phyloP scores from a whole-genome alignment of 1,284 basidiomycete species.

The Bjerkandera adusta region DNA sequence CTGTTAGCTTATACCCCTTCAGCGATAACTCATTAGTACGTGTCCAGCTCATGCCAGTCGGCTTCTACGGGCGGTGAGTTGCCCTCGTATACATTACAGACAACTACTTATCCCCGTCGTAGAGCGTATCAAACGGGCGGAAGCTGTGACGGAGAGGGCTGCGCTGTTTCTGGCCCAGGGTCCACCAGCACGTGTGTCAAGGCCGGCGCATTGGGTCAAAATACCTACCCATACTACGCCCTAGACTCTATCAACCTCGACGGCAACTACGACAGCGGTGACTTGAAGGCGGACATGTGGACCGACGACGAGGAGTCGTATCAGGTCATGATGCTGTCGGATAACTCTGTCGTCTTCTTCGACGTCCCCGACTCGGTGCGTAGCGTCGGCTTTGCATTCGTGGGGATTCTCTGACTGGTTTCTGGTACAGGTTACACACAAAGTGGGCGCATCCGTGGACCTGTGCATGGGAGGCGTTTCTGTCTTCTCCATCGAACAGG shows the following conservation, averaged over 20 bases:
- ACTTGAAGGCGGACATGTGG: not conserved
- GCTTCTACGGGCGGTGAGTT: not conserved
- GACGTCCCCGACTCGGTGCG: not conserved
- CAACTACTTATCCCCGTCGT: too few species aligned
- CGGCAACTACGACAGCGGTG: not conserved
- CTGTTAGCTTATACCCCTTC: not conserved
- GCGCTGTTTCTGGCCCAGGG: not conserved
- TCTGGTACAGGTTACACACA: not conserved
- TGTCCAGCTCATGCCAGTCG: conserved; percentile 1
- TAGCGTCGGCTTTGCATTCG: not conserved
- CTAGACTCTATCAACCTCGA: not conserved
- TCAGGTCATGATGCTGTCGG: not conserved
- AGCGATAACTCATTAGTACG: not conserved
- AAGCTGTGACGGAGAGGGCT: not conserved
- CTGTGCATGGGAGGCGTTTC: conserved; percentile 2
- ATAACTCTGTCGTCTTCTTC: not conserved
- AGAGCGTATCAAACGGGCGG: not conserved
- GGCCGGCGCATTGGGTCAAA: not conserved
- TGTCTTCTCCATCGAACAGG: conserved; percentile 1
- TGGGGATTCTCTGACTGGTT: not conserved
- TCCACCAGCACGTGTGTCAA: not conserved
- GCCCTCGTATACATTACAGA: too few species aligned
- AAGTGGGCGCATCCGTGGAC: not conserved
- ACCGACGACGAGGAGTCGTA: not conserved
- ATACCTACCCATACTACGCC: conserved; percentile 1